Base-by-base conservation (phyloP, 2,329 filamentous ascomycete species). In the Colletotrichum viniferum region DNA sequence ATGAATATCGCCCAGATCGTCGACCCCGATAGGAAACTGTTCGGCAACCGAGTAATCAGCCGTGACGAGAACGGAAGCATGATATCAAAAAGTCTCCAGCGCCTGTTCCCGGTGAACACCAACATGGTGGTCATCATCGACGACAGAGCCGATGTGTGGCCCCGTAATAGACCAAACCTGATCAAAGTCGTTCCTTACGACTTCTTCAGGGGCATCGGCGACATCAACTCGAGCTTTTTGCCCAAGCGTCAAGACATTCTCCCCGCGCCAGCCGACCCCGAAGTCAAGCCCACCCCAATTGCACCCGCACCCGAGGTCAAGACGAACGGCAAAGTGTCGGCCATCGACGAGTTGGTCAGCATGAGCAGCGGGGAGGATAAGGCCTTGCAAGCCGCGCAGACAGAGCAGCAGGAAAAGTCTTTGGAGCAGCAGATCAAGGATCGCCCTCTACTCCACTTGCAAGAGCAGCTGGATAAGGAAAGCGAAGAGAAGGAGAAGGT, bases 111-210 rank as follows among this genome's bases (percentile, higher is more conserved):
- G 7, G 95, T 98, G 75, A 97, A 97, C 84, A 98, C 96, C 7
- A 96, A 98, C 84, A 99, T 99, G 97, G 97, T 98, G 1, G 96
- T 98, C 74, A 98, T 99, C 80, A 99, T 99, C 78, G 97, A 99
- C 82, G 97, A 99, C 84, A 92, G 97, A 79, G 95, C 95, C 69
- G 97, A 99, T 83, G 96, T 99, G 9, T 99, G 97, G 97, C 92
- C 92, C 3, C 92, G 93, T 79, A 98, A 98, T 89, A 94, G 94
- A 79, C 91, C 94, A 7, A 98, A 99, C 81, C 90, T 99, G 43
- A 95, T 99, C 86, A 98, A 98, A 83, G 97, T 99, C 38, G 93
- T 93, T 2, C 95, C 96, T 0, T 99, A 98, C 83, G 96, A 98
- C 83, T 99, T 99, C 85, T 99, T 98, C 86, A 95, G 97, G 73